Evolutionary conservation across 2,329 filamentous ascomycete genomes (phyloP).

Genomic region (Fusarium sp.): DNA sequence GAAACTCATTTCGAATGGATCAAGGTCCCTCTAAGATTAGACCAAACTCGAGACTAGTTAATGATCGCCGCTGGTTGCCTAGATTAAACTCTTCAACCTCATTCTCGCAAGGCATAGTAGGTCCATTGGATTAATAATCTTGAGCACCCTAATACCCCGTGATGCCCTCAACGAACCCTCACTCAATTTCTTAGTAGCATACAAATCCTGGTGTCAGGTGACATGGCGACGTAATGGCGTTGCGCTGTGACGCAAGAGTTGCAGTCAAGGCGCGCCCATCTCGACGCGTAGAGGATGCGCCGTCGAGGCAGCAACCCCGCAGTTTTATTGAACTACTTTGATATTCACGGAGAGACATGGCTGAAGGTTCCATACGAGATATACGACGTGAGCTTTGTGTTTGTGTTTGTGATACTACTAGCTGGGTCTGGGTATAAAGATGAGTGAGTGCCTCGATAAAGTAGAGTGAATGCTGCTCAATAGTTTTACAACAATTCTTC

Average conservation of each 20-base stretch:
- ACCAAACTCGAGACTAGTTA: not conserved
- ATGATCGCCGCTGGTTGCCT: not conserved
- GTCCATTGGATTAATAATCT: not conserved
- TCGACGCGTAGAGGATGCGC: constrained; percentile 3
- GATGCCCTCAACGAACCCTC: not conserved
- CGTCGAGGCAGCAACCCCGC: constrained; percentile 5
- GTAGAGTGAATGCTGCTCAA: not conserved
- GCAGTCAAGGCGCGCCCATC: not conserved
- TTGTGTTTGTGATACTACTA: not conserved
- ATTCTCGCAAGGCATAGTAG: not conserved
- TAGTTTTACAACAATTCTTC: not conserved
- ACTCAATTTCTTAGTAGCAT: not conserved
- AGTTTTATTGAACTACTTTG: not conserved
- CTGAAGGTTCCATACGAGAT: not conserved
- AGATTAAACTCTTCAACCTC: not conserved
- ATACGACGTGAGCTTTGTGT: not conserved
- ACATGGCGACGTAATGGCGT: constrained; percentile 8
- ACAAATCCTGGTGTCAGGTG: not conserved
- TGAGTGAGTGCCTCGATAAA: not conserved
- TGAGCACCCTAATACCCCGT: not conserved
- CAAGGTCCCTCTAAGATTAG: not conserved
- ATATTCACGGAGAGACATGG: not conserved
- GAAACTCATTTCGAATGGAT: not conserved
- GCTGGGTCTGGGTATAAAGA: constrained; percentile 1
- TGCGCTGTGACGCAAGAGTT: constrained; percentile 1